These are phyloP conservation scores for Globisporangium radiosum DNA, from an alignment of 352 stramenopile genomes.

Conservation along the genomic window DNA sequence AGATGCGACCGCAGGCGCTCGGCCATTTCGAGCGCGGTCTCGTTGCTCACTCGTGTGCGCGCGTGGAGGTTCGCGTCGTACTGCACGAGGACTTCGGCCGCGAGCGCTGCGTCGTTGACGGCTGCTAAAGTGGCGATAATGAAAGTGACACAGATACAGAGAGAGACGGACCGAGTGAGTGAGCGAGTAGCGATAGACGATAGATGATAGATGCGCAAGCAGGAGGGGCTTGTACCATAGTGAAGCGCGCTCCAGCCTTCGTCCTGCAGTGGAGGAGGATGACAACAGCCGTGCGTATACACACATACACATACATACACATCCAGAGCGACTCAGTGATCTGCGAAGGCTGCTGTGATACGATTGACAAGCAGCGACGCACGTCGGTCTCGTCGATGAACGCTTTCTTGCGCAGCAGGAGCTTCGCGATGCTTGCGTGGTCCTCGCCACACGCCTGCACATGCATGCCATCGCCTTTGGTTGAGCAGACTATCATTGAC, in stretches of 20 bases:
- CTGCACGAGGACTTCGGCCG: conserved; percentile 60
- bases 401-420: conserved; percentile 63
- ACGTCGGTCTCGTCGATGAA: conserved; percentile 81
- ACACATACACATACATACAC: not conserved
- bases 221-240: conserved; percentile 38
- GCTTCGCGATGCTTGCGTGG: conserved; percentile 40
- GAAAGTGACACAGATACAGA: not conserved
- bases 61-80: conserved; percentile 57
- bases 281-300: too few species aligned
- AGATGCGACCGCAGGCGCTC: conserved; percentile 67
- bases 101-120: conserved; percentile 54
- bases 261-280: conserved; percentile 23
- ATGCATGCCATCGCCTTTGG: not conserved
- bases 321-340: too few species aligned
- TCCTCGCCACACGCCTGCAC: conserved; percentile 68
- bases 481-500: not conserved
- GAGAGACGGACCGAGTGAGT: conserved; percentile 5
- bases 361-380: conserved; percentile 8
- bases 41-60: conserved; percentile 54
- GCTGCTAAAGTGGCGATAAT: conserved; percentile 25
- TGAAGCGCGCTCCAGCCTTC: conserved; percentile 73
- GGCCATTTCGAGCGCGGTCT: conserved; percentile 74
- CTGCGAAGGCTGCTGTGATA: too few species aligned
- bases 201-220: conserved; percentile 2
- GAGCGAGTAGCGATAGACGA: conserved; percentile 10